Evolutionary conservation across 169 alveolate genomes (phyloP).

Genomic region (Cryptosporidium canis): DNA sequence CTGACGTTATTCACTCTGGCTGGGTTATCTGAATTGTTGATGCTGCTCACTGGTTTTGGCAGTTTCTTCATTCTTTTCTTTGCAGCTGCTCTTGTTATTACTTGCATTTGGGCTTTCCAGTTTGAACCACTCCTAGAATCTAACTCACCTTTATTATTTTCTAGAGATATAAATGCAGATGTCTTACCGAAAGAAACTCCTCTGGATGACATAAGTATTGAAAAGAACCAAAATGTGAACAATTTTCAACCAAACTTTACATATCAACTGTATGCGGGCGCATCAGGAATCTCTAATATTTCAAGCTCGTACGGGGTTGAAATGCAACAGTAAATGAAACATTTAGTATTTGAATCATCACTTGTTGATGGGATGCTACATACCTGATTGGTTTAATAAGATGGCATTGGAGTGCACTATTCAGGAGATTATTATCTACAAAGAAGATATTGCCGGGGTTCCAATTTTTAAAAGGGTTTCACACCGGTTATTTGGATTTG

Average conservation of each 20-base stretch:
- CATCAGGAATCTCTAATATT: conserved; percentile 36
- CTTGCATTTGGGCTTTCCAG: conserved; percentile 60
- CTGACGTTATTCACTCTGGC: conserved; percentile 18
- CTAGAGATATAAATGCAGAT: conserved; percentile 61
- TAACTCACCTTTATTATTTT: conserved; percentile 31
- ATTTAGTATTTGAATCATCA: background rate
- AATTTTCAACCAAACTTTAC: conserved; percentile 59
- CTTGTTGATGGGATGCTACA: background rate
- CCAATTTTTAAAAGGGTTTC: background rate
- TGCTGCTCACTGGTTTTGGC: conserved; percentile 58
- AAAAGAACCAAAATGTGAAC: conserved; percentile 29
- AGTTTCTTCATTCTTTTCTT: conserved; percentile 47
- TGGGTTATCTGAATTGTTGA: conserved; percentile 38
- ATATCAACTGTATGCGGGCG: conserved; percentile 66
- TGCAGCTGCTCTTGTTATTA: conserved; percentile 32
- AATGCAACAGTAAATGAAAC: conserved; percentile 6
- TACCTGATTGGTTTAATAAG: background rate
- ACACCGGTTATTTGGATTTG: background rate
- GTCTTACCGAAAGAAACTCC: conserved; percentile 64
- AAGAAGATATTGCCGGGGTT: background rate
- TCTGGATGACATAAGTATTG: conserved; percentile 52
- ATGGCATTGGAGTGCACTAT: background rate
- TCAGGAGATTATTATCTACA: background rate
- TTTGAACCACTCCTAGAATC: conserved; percentile 49
- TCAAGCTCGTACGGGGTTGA: conserved; percentile 45